Percentiles rank a stretch among this genome's conserved stretches.
These are phyloP conservation scores for Geotrichum cucujoidarum DNA, from an alignment of 1,139 yeast species.

Conservation along the genomic window DNA sequence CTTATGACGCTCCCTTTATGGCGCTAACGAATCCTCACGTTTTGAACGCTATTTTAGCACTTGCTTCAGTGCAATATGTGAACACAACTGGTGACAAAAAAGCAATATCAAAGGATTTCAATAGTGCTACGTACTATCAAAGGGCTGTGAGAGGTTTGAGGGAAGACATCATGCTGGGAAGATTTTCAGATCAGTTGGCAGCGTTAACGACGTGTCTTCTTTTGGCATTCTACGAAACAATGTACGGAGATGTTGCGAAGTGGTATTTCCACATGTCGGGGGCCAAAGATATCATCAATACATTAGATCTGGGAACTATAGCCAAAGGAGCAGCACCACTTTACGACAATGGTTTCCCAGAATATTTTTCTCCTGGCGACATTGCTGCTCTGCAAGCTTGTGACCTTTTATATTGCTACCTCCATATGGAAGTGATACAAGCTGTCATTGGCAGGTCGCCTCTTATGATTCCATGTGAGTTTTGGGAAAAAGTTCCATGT, in stretches of 20 bases:
- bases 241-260: slow-evolving; percentile 18
- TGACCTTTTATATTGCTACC: slow-evolving; percentile 13
- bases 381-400: slow-evolving; percentile 12
- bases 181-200: slow-evolving; percentile 12
- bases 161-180: slow-evolving; percentile 5
- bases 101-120: slow-evolving; percentile 1
- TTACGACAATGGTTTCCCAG: background rate
- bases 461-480: slow-evolving; percentile 10
- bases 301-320: slow-evolving; percentile 6
- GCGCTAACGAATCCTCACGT: slow-evolving; percentile 16
- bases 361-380: background rate
- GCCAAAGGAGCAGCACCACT: slow-evolving; percentile 5
- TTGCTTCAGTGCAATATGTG: slow-evolving; percentile 13
- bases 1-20: slow-evolving; percentile 18
- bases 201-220: slow-evolving; percentile 17
- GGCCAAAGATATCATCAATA: slow-evolving; percentile 17
- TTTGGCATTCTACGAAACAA: slow-evolving; percentile 19
- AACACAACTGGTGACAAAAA: background rate
- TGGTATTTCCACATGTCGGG: slow-evolving; percentile 21
- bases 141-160: slow-evolving; percentile 10
- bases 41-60: slow-evolving; percentile 14
- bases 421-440: slow-evolving; percentile 20
- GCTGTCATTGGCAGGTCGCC: slow-evolving; percentile 15
- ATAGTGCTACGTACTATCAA: slow-evolving; percentile 13
- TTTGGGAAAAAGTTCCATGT: slow-evolving; percentile 10